Conservation (phyloP, 768 basidiomycete species). For the Harrya chromipes region DNA sequence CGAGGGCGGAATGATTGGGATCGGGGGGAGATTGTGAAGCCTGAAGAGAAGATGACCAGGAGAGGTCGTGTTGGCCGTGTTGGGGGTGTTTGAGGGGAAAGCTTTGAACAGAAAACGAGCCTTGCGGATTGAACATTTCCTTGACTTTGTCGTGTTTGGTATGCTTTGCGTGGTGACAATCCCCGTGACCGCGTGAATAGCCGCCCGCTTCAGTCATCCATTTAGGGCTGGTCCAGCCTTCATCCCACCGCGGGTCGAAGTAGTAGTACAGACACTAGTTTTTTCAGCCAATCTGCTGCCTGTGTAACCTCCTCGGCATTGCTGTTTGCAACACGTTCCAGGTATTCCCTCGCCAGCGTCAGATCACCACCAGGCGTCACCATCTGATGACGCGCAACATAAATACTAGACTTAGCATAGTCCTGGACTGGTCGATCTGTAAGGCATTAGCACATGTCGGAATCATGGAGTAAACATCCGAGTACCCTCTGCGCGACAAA, state of each 20-base stretch:
- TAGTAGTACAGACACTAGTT: slow-evolving; percentile 39
- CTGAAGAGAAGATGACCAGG: slow-evolving; percentile 3
- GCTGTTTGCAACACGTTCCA: slow-evolving; percentile 70
- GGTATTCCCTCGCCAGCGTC: slow-evolving; percentile 65
- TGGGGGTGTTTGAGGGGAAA: slow-evolving; percentile 21
- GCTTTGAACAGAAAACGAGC: slow-evolving; percentile 28
- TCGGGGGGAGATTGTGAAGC: slow-evolving; percentile 3
- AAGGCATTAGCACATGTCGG: slow-evolving; percentile 13
- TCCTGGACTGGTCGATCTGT: slow-evolving; percentile 67
- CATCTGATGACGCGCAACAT: slow-evolving; percentile 80
- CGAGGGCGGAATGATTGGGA: slow-evolving; percentile 7
- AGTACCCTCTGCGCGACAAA: slow-evolving; percentile 50
- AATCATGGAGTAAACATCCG: slow-evolving; percentile 3
- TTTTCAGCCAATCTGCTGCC: slow-evolving; percentile 70
- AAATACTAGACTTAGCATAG: slow-evolving; percentile 80
- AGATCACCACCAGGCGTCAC: slow-evolving; percentile 59
- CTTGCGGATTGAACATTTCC: slow-evolving; percentile 32
- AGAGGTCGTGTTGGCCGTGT: background rate
- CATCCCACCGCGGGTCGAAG: slow-evolving; percentile 12
- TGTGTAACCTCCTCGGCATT: slow-evolving; percentile 79
- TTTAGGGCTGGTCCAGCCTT: slow-evolving; percentile 31
- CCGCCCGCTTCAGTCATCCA: slow-evolving; percentile 3
- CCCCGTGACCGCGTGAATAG: slow-evolving; percentile 38
- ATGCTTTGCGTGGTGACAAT: slow-evolving; percentile 35
- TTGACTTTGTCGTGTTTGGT: slow-evolving; percentile 37